phyloP scores from a whole-genome alignment of 1,139 yeast genomes.

The Saccharomyces hybrid region DNA sequence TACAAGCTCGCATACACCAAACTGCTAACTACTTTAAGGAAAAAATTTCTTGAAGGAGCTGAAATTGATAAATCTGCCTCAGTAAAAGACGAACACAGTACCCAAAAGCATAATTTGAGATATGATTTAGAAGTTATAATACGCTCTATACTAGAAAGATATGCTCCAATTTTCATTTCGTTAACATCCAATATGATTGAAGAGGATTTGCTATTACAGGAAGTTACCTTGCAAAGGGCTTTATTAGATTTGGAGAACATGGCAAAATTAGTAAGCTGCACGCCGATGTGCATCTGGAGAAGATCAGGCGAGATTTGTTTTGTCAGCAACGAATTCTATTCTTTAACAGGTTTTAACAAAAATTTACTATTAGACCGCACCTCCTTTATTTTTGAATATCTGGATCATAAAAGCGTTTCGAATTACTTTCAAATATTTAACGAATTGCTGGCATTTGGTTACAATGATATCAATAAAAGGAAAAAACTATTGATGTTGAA shows the following conservation, averaged over 20 bases:
- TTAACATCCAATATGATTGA: constrained; percentile 62
- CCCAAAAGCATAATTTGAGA: constrained; percentile 1
- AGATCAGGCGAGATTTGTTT: constrained; percentile 72
- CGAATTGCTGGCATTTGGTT: constrained; percentile 71
- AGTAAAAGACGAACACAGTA: not conserved
- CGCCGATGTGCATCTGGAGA: constrained; percentile 73
- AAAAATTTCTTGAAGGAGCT: constrained; percentile 34
- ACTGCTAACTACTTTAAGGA: constrained; percentile 47
- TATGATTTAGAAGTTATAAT: constrained; percentile 47
- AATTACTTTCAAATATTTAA: constrained; percentile 77
- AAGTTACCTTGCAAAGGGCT: constrained; percentile 61
- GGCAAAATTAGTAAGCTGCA: constrained; percentile 42
- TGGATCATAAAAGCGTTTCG: constrained; percentile 77
- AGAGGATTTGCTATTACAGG: constrained; percentile 57
- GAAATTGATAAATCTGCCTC: not conserved
- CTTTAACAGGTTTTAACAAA: constrained; percentile 45
- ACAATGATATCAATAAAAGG: constrained; percentile 29
- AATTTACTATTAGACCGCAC: constrained; percentile 28
- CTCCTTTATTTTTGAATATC: constrained; percentile 71
- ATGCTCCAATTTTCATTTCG: constrained; percentile 65
- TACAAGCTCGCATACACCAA: constrained; percentile 63
- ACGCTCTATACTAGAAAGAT: constrained; percentile 54
- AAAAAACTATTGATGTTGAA: not conserved
- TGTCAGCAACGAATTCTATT: constrained; percentile 57
- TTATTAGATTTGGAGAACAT: constrained; percentile 53